Evolutionary conservation across 2,329 filamentous ascomycete species (phyloP).

Genomic region (Didymella lethalis): DNA sequence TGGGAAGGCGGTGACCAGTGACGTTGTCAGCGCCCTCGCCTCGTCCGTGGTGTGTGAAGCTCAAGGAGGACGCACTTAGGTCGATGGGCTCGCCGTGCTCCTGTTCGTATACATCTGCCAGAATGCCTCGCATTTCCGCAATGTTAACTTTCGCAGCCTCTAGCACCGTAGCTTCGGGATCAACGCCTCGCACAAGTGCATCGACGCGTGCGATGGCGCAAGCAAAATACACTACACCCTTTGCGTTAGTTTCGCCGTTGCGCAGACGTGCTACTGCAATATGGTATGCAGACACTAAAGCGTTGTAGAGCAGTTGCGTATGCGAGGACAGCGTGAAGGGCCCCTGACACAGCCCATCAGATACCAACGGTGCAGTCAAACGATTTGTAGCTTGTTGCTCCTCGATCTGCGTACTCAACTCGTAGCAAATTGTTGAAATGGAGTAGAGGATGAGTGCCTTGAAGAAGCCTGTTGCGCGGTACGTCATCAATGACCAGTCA

Average conservation of each 20-base stretch:
- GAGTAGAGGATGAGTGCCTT: conserved; percentile 37
- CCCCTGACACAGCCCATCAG: neutral
- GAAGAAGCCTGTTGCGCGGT: conserved; percentile 35
- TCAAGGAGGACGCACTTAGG: conserved; percentile 6
- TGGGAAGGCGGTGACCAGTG: neutral
- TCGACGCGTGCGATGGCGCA: conserved; percentile 38
- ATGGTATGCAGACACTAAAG: conserved; percentile 19
- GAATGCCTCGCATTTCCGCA: conserved; percentile 22
- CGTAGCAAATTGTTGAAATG: conserved; percentile 34
- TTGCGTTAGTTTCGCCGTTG: conserved; percentile 40
- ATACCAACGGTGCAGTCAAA: conserved; percentile 22
- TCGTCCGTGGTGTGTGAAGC: conserved; percentile 21
- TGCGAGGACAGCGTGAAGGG: conserved; percentile 20
- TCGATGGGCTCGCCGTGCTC: conserved; percentile 37
- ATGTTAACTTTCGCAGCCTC: conserved; percentile 30
- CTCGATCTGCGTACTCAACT: conserved; percentile 35
- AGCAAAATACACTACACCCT: conserved; percentile 31
- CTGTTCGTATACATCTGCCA: conserved; percentile 29
- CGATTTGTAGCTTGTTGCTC: conserved; percentile 21
- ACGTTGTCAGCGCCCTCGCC: conserved; percentile 19
- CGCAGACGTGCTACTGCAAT: conserved; percentile 26
- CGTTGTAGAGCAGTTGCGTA: conserved; percentile 23
- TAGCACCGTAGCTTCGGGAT: conserved; percentile 30
- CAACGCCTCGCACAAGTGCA: conserved; percentile 25
- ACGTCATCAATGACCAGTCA: conserved; percentile 34